Base-by-base conservation (phyloP, 352 stramenopile genomes). In the Globisporangium acanthophoron region DNA sequence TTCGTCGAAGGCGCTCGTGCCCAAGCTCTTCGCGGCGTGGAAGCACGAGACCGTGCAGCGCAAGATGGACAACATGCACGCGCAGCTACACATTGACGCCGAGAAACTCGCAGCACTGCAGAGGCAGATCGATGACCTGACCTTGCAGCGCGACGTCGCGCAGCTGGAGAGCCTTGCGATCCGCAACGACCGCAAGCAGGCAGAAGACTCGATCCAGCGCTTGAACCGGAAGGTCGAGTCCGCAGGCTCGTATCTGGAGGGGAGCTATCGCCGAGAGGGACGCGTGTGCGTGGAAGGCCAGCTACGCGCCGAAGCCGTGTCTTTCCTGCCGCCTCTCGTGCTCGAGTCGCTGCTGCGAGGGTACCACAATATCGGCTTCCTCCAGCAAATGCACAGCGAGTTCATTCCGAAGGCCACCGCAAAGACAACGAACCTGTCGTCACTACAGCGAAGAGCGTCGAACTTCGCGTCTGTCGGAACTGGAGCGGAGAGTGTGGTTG, bases 291-390 rank as follows among this genome's bases (percentile, higher is more conserved):
- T 78, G 33, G 81, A 91, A 64, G 76, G 75, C 0, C 77, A 88
- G 53, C 56, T 91, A 6, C 75, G 79, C 1, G 77, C 85, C 3
- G 81, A 89, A 64, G 78, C 78, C 24, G 77, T 70, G 37, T 78
- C 79, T 4, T 87, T 83, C 56, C 43, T 91, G 1, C 78, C 77
- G 0, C 70, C 76, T 9, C 71, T 88, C 21, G 72, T 91, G 9
- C 68, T 91, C 13, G 79, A 89, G 55, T 89, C 81, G 16, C 62
- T 91, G 18, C 56, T 91, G 21, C 73, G 81, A 11, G 73, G 73
- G 11, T 85, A 80, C 46, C 76, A 88, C 59, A 74, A 65, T 44
- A 67, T 87, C 39, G 81, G 81, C 0, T 91, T 84, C 40, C 59
- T 88, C 40, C 81, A 91, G 62, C 67, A 83, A 11, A 15, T 77